Evolutionary conservation across 23 red algal genomes (phyloP), one percentile per base, ranked within the genome.

Genomic region (Chondrus crispus): DNA sequence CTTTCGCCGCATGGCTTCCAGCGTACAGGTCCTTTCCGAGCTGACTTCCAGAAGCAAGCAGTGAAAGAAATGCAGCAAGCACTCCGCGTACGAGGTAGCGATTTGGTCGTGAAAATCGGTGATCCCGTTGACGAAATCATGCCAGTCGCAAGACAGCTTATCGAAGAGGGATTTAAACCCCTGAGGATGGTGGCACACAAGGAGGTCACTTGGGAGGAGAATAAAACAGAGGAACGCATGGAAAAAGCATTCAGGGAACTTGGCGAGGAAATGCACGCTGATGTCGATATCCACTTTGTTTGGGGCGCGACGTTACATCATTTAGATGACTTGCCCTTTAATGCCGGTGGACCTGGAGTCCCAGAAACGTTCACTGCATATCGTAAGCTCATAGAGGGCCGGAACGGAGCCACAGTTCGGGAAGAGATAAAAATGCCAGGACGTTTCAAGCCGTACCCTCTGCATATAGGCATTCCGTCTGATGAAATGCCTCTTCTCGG

Each of bases 291-390:
- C 11, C 68, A 91, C 40, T 88, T 87, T 64, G 37, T 93, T 32
- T 92, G 91, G 87, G 91, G 81, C 50, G 78, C 73, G 22, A 95
- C 85, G 28, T 48, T 98, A 63, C 84, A 94, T 66, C 95, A 98
- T 46, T 37, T 91, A 49, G 81, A 95, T 82, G 95, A 98, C 46
- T 62, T 98, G n/a, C 81, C 81, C 33, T 91, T 94, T 29, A 91
- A 92, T 42, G 78, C 95, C 24, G 78, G 73, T 26, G 93, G 85
- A 10, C 74, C 73, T 36, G 69, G 44, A 20, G 30, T 93, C 37
- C 95, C 95, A 3, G 36, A 64, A 20, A 93, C 93, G 2, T 98
- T 98, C 50, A 94, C 95, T 3, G 85, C 70, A 16, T 98, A 85
- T 44, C 86, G 95, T 19, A 94, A 94, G 51, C 29, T 81, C 22